phyloP scores from a whole-genome alignment of 1,284 basidiomycete species.

The Cutaneotrichosporon dermatis region DNA sequence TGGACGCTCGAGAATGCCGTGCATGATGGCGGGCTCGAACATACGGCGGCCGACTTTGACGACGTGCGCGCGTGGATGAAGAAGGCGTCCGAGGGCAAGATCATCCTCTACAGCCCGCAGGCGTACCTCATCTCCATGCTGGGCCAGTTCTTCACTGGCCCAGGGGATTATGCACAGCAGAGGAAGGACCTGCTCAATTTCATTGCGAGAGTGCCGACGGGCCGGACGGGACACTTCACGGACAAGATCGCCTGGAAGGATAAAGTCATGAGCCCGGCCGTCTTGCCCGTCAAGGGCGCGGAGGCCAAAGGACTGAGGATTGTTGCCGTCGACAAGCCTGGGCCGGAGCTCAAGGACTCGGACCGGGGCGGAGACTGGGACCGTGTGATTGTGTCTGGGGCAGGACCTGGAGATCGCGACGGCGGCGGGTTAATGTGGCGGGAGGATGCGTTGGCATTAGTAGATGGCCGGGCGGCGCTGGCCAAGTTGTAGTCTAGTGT shows the following conservation, averaged over 20 bases:
- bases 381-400: constrained; percentile 11
- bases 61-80: constrained; percentile 6
- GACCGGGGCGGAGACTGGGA: constrained; percentile 14
- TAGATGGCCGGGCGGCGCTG: too few species aligned
- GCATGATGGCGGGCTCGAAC: constrained; percentile 18
- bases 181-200: constrained; percentile 2
- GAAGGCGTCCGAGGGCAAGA: constrained; percentile 1
- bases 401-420: constrained; percentile 1
- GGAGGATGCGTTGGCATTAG: neutral
- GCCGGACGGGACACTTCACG: neutral
- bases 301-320: neutral
- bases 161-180: constrained; percentile 8
- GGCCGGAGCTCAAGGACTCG: constrained; percentile 10
- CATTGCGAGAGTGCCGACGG: constrained; percentile 1
- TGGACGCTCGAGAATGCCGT: neutral
- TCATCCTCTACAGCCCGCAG: constrained; percentile 19
- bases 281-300: neutral
- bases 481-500: constrained; percentile 4
- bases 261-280: constrained; percentile 16
- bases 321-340: constrained; percentile 9
- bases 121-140: constrained; percentile 15
- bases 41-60: constrained; percentile 16
- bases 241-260: constrained; percentile 8
- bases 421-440: constrained; percentile 11
- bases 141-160: constrained; percentile 4